phyloP scores from a whole-genome alignment of 2,329 filamentous ascomycete genomes.

The Metarhizium guizhouense region DNA sequence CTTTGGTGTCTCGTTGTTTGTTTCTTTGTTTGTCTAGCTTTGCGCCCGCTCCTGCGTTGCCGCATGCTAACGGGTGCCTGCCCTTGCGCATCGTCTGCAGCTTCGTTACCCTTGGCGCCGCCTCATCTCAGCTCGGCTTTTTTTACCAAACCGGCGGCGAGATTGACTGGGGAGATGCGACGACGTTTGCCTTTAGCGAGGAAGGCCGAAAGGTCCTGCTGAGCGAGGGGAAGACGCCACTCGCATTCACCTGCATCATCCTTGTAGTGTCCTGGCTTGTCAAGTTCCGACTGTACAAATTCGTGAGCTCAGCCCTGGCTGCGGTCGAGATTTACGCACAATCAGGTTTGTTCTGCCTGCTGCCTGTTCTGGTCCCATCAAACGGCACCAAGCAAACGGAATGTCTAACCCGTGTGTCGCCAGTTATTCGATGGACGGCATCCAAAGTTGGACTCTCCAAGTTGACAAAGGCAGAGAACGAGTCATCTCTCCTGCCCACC shows the following conservation, averaged over 20 bases:
- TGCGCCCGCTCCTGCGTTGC: no score
- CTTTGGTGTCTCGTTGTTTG: no score
- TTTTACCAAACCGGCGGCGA: conserved; percentile 22
- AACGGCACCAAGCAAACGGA: background rate
- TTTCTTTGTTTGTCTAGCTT: no score
- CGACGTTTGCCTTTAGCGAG: conserved; percentile 18
- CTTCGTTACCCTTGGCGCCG: conserved; percentile 17
- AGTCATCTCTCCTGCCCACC: conserved; percentile 5
- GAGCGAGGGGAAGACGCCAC: conserved; percentile 18
- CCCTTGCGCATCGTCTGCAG: conserved; percentile 8
- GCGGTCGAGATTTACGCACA: conserved; percentile 11
- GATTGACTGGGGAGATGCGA: conserved; percentile 23
- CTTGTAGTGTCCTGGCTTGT: conserved; percentile 15
- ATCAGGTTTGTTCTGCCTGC: conserved; percentile 13
- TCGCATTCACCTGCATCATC: conserved; percentile 13
- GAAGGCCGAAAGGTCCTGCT: conserved; percentile 23
- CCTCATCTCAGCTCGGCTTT: conserved; percentile 23
- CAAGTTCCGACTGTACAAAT: conserved; percentile 15
- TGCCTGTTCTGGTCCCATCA: background rate
- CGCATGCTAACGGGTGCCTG: no score
- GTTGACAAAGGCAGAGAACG: background rate
- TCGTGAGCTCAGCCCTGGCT: conserved; percentile 14
- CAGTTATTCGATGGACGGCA: conserved; percentile 3
- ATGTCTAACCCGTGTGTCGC: background rate
- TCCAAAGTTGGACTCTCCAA: background rate